Evolutionary conservation across 495 filamentous ascomycete species (phyloP).

Genomic region (Trichocladium uniseriatum): DNA sequence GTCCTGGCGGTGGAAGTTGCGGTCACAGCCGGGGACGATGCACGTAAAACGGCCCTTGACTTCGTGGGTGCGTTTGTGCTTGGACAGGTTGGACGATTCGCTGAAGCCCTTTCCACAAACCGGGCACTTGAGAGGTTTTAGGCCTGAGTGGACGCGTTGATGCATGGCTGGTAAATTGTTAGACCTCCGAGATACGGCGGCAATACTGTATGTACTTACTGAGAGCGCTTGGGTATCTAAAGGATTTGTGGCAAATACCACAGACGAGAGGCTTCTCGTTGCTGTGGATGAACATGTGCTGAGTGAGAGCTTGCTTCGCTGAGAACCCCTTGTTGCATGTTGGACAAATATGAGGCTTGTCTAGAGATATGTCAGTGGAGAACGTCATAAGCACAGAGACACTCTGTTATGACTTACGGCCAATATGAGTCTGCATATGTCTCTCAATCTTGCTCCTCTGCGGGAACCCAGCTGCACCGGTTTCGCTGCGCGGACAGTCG

Average conservation of each 20-base stretch:
- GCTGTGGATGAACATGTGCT: constrained; percentile 53
- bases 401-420: constrained; percentile 37
- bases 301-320: constrained; percentile 49
- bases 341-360: constrained; percentile 48
- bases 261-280: constrained; percentile 53
- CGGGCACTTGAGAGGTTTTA: constrained; percentile 40
- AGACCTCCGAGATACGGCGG: not conserved
- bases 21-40: constrained; percentile 36
- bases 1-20: constrained; percentile 48
- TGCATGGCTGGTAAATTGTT: constrained; percentile 41
- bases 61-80: constrained; percentile 44
- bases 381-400: not conserved
- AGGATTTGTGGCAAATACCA: constrained; percentile 42
- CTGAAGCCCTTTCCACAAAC: constrained; percentile 43
- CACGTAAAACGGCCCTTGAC: constrained; percentile 43
- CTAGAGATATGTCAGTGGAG: constrained; percentile 24
- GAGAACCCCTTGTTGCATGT: constrained; percentile 48
- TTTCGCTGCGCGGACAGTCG: constrained; percentile 32
- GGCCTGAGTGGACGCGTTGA: constrained; percentile 45
- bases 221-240: constrained; percentile 47
- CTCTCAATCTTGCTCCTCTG: constrained; percentile 53
- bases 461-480: constrained; percentile 38
- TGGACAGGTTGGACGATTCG: constrained; percentile 49
- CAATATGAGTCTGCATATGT: constrained; percentile 54
- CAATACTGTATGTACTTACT: constrained; percentile 30